phyloP scores from a whole-genome alignment of 1,139 yeast genomes.

The Diutina scorzettiae region DNA sequence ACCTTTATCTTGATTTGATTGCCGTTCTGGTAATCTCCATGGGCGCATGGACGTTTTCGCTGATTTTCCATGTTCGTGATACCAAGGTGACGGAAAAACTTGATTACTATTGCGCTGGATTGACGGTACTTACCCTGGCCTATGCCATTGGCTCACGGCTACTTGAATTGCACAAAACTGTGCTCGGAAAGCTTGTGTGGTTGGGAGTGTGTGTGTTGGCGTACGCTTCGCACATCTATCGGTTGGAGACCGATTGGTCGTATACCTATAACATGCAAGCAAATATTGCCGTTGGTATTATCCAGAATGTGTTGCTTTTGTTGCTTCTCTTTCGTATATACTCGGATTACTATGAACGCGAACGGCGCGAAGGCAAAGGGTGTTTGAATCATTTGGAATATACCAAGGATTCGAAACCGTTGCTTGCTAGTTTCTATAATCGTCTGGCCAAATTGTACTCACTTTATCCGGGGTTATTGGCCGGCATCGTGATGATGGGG shows the following conservation, averaged over 20 bases:
- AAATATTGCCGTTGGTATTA: conserved; percentile 63
- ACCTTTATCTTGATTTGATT: conserved; percentile 24
- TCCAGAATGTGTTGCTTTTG: conserved; percentile 47
- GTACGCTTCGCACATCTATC: conserved; percentile 51
- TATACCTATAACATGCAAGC: conserved; percentile 93
- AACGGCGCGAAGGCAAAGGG: not conserved
- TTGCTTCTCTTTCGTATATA: conserved; percentile 24
- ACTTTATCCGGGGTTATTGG: conserved; percentile 28
- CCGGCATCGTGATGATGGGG: conserved; percentile 50
- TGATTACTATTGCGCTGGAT: conserved; percentile 90
- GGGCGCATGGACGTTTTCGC: conserved; percentile 80
- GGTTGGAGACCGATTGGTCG: conserved; percentile 69
- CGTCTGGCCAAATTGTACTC: conserved; percentile 29
- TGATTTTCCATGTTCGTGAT: conserved; percentile 84
- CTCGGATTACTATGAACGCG: conserved; percentile 16
- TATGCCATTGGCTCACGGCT: conserved; percentile 53
- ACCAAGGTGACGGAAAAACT: conserved; percentile 65
- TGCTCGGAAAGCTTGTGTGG: conserved; percentile 18
- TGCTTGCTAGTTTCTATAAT: conserved; percentile 24
- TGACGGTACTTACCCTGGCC: conserved; percentile 71
- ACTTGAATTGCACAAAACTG: conserved; percentile 39
- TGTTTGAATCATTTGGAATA: conserved; percentile 17
- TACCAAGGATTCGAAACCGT: conserved; percentile 13
- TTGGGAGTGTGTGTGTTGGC: conserved; percentile 32
- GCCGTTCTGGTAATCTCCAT: conserved; percentile 40